phyloP scores from a whole-genome alignment of 495 filamentous ascomycete genomes.

The Articulospora tetracladia region DNA sequence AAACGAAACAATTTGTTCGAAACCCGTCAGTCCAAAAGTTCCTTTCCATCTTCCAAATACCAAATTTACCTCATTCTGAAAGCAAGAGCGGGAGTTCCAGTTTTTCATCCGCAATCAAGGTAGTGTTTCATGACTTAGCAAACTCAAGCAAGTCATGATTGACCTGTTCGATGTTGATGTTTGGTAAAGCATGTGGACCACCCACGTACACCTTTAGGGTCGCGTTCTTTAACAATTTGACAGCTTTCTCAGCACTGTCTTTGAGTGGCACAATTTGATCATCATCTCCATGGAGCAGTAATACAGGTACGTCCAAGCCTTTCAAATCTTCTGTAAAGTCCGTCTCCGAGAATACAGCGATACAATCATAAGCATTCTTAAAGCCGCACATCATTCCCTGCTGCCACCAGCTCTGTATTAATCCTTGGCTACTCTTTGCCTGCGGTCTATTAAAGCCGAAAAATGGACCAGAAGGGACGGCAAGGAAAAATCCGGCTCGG shows the following conservation, averaged over 20 bases:
- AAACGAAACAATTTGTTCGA: no score
- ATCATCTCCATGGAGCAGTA: constrained; percentile 36
- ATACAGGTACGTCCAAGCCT: constrained; percentile 33
- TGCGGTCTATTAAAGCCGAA: constrained; percentile 38
- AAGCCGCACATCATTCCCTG: constrained; percentile 38
- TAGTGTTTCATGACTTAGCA: constrained; percentile 28
- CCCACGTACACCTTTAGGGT: constrained; percentile 36
- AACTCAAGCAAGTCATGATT: constrained; percentile 37
- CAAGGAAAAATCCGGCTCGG: constrained; percentile 36
- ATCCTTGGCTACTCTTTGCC: constrained; percentile 30
- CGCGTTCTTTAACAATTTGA: constrained; percentile 34
- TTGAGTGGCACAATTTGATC: constrained; percentile 38
- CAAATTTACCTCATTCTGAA: no score
- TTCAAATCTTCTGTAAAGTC: constrained; percentile 40
- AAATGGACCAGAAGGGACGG: constrained; percentile 39
- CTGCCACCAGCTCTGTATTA: constrained; percentile 38
- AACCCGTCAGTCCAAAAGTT: no score
- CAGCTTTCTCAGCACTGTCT: constrained; percentile 25
- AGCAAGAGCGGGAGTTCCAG: no score
- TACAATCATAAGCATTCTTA: constrained; percentile 35
- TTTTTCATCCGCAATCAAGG: not conserved
- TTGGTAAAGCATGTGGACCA: constrained; percentile 36
- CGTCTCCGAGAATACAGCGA: constrained; percentile 36
- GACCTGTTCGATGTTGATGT: constrained; percentile 31
- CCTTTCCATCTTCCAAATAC: no score